Conservation (phyloP, 2,329 filamentous ascomycete species). For the Colletotrichum musae region DNA sequence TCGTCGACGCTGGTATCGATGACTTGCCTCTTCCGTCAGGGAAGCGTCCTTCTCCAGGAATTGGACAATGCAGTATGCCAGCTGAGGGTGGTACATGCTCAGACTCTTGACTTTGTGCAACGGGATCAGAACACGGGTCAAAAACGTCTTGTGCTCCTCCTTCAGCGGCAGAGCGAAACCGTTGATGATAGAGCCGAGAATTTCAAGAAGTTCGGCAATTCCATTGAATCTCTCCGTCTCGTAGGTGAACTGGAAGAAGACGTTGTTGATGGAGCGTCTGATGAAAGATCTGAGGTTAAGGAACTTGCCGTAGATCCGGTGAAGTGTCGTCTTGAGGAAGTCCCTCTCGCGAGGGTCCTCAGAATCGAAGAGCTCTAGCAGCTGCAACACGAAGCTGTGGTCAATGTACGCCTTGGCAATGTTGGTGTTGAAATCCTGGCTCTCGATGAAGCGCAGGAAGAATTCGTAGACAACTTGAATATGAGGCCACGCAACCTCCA, state of each 20-base stretch:
- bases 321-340: slow-evolving; percentile 97
- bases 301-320: slow-evolving; percentile 99
- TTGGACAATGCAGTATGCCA: slow-evolving; percentile 99
- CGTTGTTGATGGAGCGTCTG: slow-evolving; percentile 98
- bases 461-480: slow-evolving; percentile 99
- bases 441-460: slow-evolving; percentile 98
- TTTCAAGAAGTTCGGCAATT: slow-evolving; percentile 96
- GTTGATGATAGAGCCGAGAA: slow-evolving; percentile 98
- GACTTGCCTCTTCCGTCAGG: slow-evolving; percentile 90
- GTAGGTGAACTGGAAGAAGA: slow-evolving; percentile 99
- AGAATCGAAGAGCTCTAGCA: slow-evolving; percentile 98
- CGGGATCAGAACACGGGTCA: slow-evolving; percentile 92
- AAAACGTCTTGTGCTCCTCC: slow-evolving; percentile 98
- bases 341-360: slow-evolving; percentile 97
- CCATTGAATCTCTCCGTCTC: slow-evolving; percentile 99
- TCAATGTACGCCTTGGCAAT: slow-evolving; percentile 99
- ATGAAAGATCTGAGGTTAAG: slow-evolving; percentile 98
- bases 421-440: slow-evolving; percentile 99
- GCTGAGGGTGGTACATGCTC: slow-evolving; percentile 99
- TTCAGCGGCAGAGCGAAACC: slow-evolving; percentile 97
- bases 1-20: slow-evolving; percentile 1
- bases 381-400: slow-evolving; percentile 95
- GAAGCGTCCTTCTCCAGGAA: slow-evolving; percentile 98
- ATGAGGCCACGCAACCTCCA: slow-evolving; percentile 99
- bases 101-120: slow-evolving; percentile 98